A percentile compares a stretch with the other conserved stretches of the same genome.
Conservation (phyloP, 768 basidiomycete genomes). For the Mycena epipterygia region DNA sequence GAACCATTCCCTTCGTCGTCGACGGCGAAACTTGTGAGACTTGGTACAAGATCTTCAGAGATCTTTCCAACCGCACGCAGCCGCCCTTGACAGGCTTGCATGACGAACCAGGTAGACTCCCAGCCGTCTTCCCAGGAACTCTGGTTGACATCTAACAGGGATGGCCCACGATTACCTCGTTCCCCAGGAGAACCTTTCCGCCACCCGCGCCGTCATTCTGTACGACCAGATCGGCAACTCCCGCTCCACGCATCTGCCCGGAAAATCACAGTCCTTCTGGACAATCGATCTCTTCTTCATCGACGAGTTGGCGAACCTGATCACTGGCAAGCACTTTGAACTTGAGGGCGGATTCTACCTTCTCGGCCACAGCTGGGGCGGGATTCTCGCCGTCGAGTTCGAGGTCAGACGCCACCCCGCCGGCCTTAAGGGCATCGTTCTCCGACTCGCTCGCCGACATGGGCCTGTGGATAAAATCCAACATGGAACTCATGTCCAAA, state of each 20-base stretch:
- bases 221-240: conserved; percentile 67
- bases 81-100: conserved; percentile 57
- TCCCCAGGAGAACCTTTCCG: conserved; percentile 51
- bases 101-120: conserved; percentile 50
- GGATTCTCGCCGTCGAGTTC: conserved; percentile 61
- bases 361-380: conserved; percentile 72
- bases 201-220: conserved; percentile 57
- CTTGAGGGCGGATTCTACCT: conserved; percentile 58
- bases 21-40: conserved; percentile 48
- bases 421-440: conserved; percentile 52
- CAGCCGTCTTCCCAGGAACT: neutral
- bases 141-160: conserved; percentile 38
- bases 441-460: conserved; percentile 47
- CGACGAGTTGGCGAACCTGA: conserved; percentile 65
- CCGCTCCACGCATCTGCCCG: conserved; percentile 57
- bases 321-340: conserved; percentile 56
- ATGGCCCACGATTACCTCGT: conserved; percentile 56
- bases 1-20: conserved; percentile 33
- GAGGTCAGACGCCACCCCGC: conserved; percentile 53
- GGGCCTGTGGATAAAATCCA: conserved; percentile 42
- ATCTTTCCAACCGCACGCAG: conserved; percentile 35
- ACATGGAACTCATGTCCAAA: conserved; percentile 35
- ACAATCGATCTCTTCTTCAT: conserved; percentile 67
- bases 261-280: conserved; percentile 57
- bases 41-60: conserved; percentile 55